Evolutionary conservation across 2,329 filamentous ascomycete species (phyloP).

Genomic region (Verticillium albo-atrum): DNA sequence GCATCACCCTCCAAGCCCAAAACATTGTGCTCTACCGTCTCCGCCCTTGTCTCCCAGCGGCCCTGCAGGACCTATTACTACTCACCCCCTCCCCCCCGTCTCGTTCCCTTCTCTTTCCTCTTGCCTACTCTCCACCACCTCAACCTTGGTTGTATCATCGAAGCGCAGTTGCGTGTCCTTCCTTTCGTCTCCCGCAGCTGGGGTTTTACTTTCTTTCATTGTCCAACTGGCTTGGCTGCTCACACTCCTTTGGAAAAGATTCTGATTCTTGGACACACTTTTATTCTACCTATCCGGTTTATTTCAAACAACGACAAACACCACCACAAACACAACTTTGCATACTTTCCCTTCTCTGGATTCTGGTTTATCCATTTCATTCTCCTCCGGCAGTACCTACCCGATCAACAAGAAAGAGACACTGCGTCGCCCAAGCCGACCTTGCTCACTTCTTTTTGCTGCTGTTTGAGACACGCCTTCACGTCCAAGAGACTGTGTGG

Average conservation of each 20-base stretch:
- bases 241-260: constrained; percentile 42
- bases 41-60: background rate
- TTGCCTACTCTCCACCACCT: constrained; percentile 21
- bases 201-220: constrained; percentile 35
- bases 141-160: constrained; percentile 26
- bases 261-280: constrained; percentile 36
- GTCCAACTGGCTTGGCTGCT: constrained; percentile 55
- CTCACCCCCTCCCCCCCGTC: constrained; percentile 4
- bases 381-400: background rate
- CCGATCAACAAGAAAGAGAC: constrained; percentile 1
- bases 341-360: constrained; percentile 9
- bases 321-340: constrained; percentile 3
- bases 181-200: constrained; percentile 39
- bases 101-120: constrained; percentile 14
- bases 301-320: constrained; percentile 8
- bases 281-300: constrained; percentile 15
- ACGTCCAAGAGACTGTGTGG: background rate
- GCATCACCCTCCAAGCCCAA: constrained; percentile 24
- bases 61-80: background rate
- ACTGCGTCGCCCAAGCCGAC: background rate
- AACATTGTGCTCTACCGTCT: constrained; percentile 20
- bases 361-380: constrained; percentile 3
- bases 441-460: background rate
- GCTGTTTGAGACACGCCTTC: background rate
- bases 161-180: constrained; percentile 25